phyloP scores from a whole-genome alignment of 306 rosid species.

The Ormosia semicastrata region DNA sequence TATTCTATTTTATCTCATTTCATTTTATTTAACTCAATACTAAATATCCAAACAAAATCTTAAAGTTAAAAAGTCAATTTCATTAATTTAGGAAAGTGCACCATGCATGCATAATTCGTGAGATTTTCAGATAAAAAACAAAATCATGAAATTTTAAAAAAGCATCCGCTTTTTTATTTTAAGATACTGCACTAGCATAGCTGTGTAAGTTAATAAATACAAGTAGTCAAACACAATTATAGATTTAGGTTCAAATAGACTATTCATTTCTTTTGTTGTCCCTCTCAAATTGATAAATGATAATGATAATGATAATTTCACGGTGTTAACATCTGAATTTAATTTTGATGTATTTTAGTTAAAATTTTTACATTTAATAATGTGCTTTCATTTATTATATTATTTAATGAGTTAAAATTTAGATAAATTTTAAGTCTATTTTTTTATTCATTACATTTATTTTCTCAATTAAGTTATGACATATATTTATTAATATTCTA shows the following conservation, averaged over 20 bases:
- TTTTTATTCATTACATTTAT: no score
- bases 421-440: no score
- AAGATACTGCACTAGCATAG: neutral
- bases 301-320: neutral
- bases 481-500: no score
- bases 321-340: neutral
- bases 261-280: neutral
- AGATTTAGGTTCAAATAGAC: neutral
- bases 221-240: slow-evolving; percentile 15
- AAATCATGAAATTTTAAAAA: neutral
- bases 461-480: no score
- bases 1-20: no score
- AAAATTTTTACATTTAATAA: no score
- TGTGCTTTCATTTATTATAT: no score
- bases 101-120: neutral
- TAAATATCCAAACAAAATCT: no score
- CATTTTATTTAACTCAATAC: no score
- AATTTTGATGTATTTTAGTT: no score
- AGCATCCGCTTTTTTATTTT: neutral
- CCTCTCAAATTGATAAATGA: neutral
- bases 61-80: neutral
- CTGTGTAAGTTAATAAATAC: slow-evolving; percentile 6
- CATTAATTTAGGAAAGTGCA: neutral
- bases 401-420: no score
- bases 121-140: no score